Percentiles rank a stretch among this genome's conserved stretches.
Evolutionary conservation across 306 rosid genomes (phyloP).

Genomic region (Vigna hirtella): DNA sequence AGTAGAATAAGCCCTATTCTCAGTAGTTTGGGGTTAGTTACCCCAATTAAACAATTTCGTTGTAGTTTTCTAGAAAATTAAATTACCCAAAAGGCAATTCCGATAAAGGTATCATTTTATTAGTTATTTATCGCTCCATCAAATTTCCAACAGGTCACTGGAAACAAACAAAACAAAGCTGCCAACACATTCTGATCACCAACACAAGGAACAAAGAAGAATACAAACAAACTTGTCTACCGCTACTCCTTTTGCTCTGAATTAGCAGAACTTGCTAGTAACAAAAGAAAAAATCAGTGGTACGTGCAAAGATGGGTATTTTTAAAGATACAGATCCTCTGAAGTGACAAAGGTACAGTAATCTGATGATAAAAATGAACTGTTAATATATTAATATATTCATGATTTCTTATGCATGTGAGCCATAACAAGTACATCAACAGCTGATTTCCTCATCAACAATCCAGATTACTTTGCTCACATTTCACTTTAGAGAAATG

Average conservation of each 20-base stretch:
- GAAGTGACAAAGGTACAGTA: neutral
- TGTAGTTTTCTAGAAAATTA: neutral
- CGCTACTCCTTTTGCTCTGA: slow-evolving; percentile 5
- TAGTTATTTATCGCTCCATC: slow-evolving; percentile 15
- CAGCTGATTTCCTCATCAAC: neutral
- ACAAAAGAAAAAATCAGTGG: neutral
- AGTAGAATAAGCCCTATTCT: neutral
- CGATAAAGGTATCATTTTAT: neutral
- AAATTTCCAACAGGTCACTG: neutral
- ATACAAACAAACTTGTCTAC: neutral
- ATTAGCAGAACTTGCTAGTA: neutral
- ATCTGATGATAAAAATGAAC: neutral
- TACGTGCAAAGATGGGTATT: neutral
- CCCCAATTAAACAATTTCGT: neutral
- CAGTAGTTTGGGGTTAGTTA: neutral
- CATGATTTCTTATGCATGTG: neutral
- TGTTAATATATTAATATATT: neutral
- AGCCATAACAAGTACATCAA: neutral
- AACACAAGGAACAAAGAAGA: slow-evolving; percentile 5
- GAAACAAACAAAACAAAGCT: neutral
- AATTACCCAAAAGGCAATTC: neutral
- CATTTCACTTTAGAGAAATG: neutral
- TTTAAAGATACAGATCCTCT: neutral
- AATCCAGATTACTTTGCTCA: neutral
- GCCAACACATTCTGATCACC: neutral